These are phyloP conservation scores for Pistacia vera DNA, from an alignment of 345 rosid genomes.

Conservation along the genomic window DNA sequence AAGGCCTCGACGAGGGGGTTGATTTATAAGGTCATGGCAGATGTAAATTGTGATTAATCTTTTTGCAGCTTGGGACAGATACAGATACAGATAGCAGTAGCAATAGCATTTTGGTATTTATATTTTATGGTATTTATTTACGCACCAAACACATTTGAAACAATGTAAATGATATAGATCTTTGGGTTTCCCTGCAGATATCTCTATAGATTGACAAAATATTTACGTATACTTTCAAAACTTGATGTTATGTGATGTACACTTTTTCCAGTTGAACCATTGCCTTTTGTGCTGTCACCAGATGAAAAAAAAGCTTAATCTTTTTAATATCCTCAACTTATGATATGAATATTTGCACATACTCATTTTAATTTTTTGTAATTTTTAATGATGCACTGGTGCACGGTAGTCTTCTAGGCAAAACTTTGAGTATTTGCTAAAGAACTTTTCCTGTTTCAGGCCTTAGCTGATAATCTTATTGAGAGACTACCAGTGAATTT, in stretches of 20 bases:
- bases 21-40: constrained; percentile 42
- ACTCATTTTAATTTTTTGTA: not conserved
- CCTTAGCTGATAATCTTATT: constrained; percentile 68
- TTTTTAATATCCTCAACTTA: not conserved
- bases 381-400: not conserved
- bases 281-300: not conserved
- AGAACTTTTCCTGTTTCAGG: constrained; percentile 41
- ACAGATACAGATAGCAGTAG: not conserved
- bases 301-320: not conserved
- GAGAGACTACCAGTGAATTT: constrained; percentile 72
- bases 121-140: too few species aligned
- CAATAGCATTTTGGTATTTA: too few species aligned
- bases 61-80: not conserved
- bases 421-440: constrained; percentile 14
- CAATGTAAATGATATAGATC: constrained; percentile 12
- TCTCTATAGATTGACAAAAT: not conserved
- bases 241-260: not conserved
- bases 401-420: not conserved
- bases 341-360: constrained; percentile 1
- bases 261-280: not conserved
- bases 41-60: constrained; percentile 2
- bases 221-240: not conserved
- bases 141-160: not conserved
- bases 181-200: not conserved
- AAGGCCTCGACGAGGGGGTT: constrained; percentile 94